A percentile compares a stretch with the other conserved stretches of the same genome.
phyloP scores from a whole-genome alignment of 495 filamentous ascomycete species.

The Aspergillus egyptiacus region DNA sequence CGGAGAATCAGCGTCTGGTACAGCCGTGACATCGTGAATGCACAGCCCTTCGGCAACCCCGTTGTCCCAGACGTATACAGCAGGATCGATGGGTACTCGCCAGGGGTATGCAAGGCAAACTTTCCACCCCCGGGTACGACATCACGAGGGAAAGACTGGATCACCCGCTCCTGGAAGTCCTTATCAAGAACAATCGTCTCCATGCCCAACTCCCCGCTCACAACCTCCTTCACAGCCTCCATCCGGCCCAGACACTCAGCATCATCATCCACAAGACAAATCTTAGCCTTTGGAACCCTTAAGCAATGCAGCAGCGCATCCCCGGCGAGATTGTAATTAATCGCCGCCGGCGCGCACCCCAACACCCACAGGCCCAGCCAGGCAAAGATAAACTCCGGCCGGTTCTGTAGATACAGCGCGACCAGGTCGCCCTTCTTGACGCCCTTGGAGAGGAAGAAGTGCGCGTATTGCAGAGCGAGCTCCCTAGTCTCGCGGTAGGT shows the following conservation, averaged over 20 bases:
- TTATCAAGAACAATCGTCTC: constrained; percentile 47
- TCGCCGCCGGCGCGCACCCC: constrained; percentile 61
- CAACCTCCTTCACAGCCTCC: constrained; percentile 40
- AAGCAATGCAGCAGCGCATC: constrained; percentile 67
- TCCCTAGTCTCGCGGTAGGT: constrained; percentile 55
- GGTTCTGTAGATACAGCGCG: constrained; percentile 63
- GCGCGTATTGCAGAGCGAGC: constrained; percentile 54
- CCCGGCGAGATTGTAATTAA: constrained; percentile 66
- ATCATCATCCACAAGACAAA: constrained; percentile 64
- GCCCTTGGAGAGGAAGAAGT: constrained; percentile 56
- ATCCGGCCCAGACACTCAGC: constrained; percentile 47
- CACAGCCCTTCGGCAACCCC: constrained; percentile 57
- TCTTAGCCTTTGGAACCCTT: constrained; percentile 49
- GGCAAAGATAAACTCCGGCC: constrained; percentile 59
- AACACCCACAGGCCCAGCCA: constrained; percentile 59
- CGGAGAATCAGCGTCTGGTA: constrained; percentile 27
- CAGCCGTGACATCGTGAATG: constrained; percentile 43
- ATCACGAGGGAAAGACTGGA: constrained; percentile 41
- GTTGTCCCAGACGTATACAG: constrained; percentile 71
- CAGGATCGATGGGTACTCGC: constrained; percentile 49
- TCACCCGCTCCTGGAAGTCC: constrained; percentile 39
- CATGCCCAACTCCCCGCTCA: constrained; percentile 53
- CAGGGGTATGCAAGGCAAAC: constrained; percentile 39
- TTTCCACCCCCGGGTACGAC: constrained; percentile 41
- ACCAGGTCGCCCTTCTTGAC: constrained; percentile 63